phyloP scores from a whole-genome alignment of 805 yeast genomes.

The Candida nonsorbophila region DNA sequence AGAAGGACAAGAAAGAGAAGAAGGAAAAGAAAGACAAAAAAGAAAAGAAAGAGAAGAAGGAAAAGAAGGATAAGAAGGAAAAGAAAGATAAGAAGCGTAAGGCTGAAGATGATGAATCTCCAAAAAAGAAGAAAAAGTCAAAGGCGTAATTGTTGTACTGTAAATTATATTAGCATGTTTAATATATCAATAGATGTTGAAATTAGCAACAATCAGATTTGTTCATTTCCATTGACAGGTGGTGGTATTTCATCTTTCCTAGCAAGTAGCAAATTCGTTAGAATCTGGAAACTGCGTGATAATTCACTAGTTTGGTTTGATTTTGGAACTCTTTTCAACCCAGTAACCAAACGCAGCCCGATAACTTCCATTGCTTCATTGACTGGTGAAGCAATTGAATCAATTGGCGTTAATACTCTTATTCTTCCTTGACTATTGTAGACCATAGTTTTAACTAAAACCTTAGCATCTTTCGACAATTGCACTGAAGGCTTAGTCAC shows the following conservation, averaged over 20 bases:
- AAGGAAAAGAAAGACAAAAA: slow-evolving; percentile 26
- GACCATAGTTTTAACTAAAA: slow-evolving; percentile 44
- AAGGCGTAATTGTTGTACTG: slow-evolving; percentile 25
- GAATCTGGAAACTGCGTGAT: slow-evolving; percentile 43
- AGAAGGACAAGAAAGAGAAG: slow-evolving; percentile 19
- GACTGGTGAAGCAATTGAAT: slow-evolving; percentile 57
- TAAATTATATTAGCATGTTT: slow-evolving; percentile 2
- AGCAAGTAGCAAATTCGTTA: slow-evolving; percentile 33
- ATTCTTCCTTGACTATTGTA: slow-evolving; percentile 61
- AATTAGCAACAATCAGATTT: neutral
- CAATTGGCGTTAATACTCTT: slow-evolving; percentile 54
- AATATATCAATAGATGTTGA: neutral
- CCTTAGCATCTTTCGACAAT: slow-evolving; percentile 44
- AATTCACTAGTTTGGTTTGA: slow-evolving; percentile 53
- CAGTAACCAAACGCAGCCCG: slow-evolving; percentile 43
- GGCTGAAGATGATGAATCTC: slow-evolving; percentile 30
- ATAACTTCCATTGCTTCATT: slow-evolving; percentile 48
- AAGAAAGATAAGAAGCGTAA: slow-evolving; percentile 24
- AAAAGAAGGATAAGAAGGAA: slow-evolving; percentile 26
- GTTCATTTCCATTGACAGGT: neutral
- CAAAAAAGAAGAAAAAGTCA: slow-evolving; percentile 42
- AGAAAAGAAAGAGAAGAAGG: slow-evolving; percentile 25
- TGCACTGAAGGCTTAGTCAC: slow-evolving; percentile 45
- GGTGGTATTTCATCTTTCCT: slow-evolving; percentile 1
- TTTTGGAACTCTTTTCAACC: slow-evolving; percentile 30